Percentiles rank a stretch among this genome's conserved stretches.
Evolutionary conservation across 805 yeast genomes (phyloP).

Genomic region (Schwanniomyces polymorphus): DNA sequence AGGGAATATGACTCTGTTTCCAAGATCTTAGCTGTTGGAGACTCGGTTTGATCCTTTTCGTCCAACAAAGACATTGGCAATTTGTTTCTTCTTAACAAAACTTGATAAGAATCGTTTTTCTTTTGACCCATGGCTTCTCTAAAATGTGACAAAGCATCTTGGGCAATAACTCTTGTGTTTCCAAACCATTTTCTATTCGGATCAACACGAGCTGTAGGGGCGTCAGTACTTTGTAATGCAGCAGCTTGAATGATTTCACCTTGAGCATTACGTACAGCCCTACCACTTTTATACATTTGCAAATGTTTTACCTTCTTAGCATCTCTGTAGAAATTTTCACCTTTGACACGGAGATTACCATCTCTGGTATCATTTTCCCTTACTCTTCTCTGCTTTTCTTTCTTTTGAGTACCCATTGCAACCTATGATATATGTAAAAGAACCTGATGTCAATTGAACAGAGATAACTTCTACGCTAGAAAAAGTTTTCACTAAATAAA

Average conservation of each 20-base stretch:
- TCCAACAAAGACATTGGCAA: slow-evolving; percentile 93
- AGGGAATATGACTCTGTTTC: slow-evolving; percentile 83
- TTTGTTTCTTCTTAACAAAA: slow-evolving; percentile 82
- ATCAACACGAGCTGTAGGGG: slow-evolving; percentile 90
- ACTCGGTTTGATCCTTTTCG: slow-evolving; percentile 74
- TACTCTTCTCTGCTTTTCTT: slow-evolving; percentile 82
- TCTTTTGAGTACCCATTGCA: slow-evolving; percentile 88
- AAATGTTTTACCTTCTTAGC: slow-evolving; percentile 87
- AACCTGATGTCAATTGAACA: neutral
- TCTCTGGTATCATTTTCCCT: slow-evolving; percentile 82
- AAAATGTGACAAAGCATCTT: slow-evolving; percentile 91
- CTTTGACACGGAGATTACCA: slow-evolving; percentile 91
- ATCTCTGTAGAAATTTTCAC: slow-evolving; percentile 95
- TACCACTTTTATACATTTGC: slow-evolving; percentile 91
- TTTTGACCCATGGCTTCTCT: slow-evolving; percentile 91
- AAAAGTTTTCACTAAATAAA: neutral
- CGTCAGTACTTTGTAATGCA: slow-evolving; percentile 78
- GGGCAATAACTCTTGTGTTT: slow-evolving; percentile 95
- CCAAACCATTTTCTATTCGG: slow-evolving; percentile 98
- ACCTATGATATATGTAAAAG: slow-evolving; percentile 1
- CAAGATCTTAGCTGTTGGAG: slow-evolving; percentile 76
- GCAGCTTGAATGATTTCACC: slow-evolving; percentile 92
- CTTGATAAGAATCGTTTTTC: slow-evolving; percentile 79
- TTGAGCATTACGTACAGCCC: slow-evolving; percentile 79
- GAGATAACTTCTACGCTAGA: neutral